phyloP scores from a whole-genome alignment of 768 basidiomycete genomes.

The Calocybe gangraenosa region DNA sequence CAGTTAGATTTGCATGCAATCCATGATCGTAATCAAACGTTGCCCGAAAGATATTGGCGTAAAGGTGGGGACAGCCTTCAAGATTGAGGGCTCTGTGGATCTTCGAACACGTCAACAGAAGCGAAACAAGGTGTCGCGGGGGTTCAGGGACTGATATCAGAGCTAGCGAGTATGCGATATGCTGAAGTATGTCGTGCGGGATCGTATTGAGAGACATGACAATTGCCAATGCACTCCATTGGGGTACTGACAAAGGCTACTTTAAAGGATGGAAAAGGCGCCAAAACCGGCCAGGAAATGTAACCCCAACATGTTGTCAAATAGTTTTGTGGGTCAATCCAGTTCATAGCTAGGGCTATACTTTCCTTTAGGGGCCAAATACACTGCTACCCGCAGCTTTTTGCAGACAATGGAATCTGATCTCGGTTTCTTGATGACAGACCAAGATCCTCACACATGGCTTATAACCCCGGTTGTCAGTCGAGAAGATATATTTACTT shows the following conservation, averaged over 20 bases:
- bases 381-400: background rate
- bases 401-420: slow-evolving; percentile 1
- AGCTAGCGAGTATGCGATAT: slow-evolving; percentile 46
- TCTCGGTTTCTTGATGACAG: slow-evolving; percentile 3
- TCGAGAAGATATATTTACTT: background rate
- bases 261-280: slow-evolving; percentile 3
- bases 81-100: slow-evolving; percentile 41
- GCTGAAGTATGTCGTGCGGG: slow-evolving; percentile 53
- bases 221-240: slow-evolving; percentile 26
- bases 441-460: background rate
- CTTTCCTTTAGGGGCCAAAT: slow-evolving; percentile 7
- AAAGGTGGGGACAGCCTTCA: slow-evolving; percentile 45
- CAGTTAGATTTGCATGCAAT: slow-evolving; percentile 26
- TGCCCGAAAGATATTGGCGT: slow-evolving; percentile 47
- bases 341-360: background rate
- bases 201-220: slow-evolving; percentile 41
- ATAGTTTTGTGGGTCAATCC: background rate
- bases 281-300: slow-evolving; percentile 1
- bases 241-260: background rate
- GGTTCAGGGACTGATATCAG: slow-evolving; percentile 28
- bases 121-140: slow-evolving; percentile 35
- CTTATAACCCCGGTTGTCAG: background rate
- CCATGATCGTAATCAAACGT: slow-evolving; percentile 41
- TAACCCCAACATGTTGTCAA: slow-evolving; percentile 3
- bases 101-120: slow-evolving; percentile 42